Evolutionary conservation across 2,329 filamentous ascomycete species (phyloP).

Genomic region (Xylaria sp.): DNA sequence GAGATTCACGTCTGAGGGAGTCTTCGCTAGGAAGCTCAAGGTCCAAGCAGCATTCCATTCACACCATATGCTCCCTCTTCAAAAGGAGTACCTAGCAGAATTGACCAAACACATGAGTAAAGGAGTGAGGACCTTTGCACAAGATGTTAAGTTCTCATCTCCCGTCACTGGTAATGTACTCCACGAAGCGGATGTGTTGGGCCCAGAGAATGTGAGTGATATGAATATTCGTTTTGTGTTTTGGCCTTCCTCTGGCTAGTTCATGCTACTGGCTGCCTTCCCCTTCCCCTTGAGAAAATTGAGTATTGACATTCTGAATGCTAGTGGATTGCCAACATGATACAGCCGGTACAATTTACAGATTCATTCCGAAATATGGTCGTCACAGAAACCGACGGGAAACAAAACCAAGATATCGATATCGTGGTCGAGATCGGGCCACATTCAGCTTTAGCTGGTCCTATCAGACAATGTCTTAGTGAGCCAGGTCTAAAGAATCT

Average conservation of each 20-base stretch:
- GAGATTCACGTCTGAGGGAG: slow-evolving; percentile 9
- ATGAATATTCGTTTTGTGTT: neutral
- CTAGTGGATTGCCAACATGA: slow-evolving; percentile 40
- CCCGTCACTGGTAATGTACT: slow-evolving; percentile 25
- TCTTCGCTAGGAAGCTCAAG: slow-evolving; percentile 35
- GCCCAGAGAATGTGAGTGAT: slow-evolving; percentile 12
- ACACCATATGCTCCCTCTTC: slow-evolving; percentile 28
- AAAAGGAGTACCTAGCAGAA: slow-evolving; percentile 20
- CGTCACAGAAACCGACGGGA: neutral
- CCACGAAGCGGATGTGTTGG: slow-evolving; percentile 2
- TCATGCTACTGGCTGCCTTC: neutral
- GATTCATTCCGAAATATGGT: slow-evolving; percentile 39
- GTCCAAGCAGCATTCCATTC: slow-evolving; percentile 37
- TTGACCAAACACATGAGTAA: slow-evolving; percentile 4
- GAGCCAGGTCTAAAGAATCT: slow-evolving; percentile 2
- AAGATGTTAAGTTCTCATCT: slow-evolving; percentile 20
- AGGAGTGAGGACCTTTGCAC: slow-evolving; percentile 2
- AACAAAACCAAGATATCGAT: slow-evolving; percentile 7
- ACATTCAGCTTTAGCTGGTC: slow-evolving; percentile 50
- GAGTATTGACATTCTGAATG: neutral
- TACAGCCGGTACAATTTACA: slow-evolving; percentile 42
- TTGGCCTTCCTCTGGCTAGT: neutral
- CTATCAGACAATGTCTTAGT: slow-evolving; percentile 42
- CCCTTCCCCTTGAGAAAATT: neutral
- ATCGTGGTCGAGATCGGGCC: slow-evolving; percentile 42